phyloP scores from a whole-genome alignment of 2,329 filamentous ascomycete genomes.

The Colletotrichum sp. region DNA sequence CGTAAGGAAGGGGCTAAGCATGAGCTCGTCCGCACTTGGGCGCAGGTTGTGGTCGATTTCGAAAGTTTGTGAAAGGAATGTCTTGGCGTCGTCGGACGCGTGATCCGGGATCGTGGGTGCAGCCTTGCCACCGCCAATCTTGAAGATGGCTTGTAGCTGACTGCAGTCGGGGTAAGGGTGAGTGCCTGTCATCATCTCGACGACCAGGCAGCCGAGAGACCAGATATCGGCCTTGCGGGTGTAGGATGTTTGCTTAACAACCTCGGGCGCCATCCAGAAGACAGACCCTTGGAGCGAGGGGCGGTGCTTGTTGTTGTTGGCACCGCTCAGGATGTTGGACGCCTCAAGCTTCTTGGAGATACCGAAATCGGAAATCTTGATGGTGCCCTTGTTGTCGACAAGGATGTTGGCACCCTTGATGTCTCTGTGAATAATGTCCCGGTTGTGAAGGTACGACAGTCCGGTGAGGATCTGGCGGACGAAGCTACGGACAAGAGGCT shows the following conservation, averaged over 20 bases:
- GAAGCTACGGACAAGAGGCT: constrained; percentile 94
- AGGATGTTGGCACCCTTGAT: constrained; percentile 99
- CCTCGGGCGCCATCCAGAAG: constrained; percentile 99
- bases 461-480: constrained; percentile 94
- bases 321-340: constrained; percentile 77
- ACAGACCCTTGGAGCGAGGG: constrained; percentile 94
- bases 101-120: constrained; percentile 83
- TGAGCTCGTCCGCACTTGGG: constrained; percentile 89
- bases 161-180: constrained; percentile 98
- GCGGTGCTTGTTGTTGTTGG: constrained; percentile 69
- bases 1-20: constrained; percentile 81
- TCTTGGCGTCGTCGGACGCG: constrained; percentile 82
- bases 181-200: constrained; percentile 98
- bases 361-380: constrained; percentile 99
- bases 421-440: constrained; percentile 96
- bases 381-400: constrained; percentile 97
- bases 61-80: constrained; percentile 88
- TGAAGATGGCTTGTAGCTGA: constrained; percentile 97
- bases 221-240: constrained; percentile 99
- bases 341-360: constrained; percentile 98
- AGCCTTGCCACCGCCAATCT: constrained; percentile 87
- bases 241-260: constrained; percentile 96
- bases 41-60: constrained; percentile 93
- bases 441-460: constrained; percentile 89
- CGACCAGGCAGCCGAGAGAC: constrained; percentile 94